Conservation (phyloP, 495 filamentous ascomycete species). For the Talaromyces liani region DNA sequence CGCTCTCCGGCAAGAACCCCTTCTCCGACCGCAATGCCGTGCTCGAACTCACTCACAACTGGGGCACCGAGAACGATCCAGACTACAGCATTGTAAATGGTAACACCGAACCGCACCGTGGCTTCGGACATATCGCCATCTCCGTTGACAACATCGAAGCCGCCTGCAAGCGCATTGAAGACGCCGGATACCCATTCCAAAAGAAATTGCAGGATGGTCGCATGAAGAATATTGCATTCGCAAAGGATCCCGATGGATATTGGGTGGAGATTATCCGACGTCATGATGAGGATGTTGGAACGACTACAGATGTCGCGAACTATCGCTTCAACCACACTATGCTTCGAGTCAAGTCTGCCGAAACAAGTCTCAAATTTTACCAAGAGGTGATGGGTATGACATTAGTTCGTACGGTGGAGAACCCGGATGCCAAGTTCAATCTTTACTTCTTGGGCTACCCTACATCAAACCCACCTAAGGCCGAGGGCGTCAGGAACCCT, state of each 20-base stretch:
- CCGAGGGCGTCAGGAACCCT: slow-evolving; percentile 47
- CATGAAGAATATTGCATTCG: slow-evolving; percentile 88
- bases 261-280: slow-evolving; percentile 70
- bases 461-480: slow-evolving; percentile 32
- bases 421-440: slow-evolving; percentile 66
- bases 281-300: slow-evolving; percentile 43
- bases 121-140: slow-evolving; percentile 88
- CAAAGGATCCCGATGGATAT: slow-evolving; percentile 86
- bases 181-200: slow-evolving; percentile 86
- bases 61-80: slow-evolving; percentile 84
- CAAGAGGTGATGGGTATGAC: slow-evolving; percentile 84
- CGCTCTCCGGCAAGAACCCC: slow-evolving; percentile 66
- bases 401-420: slow-evolving; percentile 64
- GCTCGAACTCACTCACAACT: slow-evolving; percentile 94
- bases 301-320: slow-evolving; percentile 41
- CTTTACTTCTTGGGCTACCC: slow-evolving; percentile 89
- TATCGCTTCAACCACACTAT: slow-evolving; percentile 68
- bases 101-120: slow-evolving; percentile 76
- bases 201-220: slow-evolving; percentile 85
- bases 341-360: slow-evolving; percentile 87
- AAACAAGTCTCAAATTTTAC: slow-evolving; percentile 83
- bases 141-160: slow-evolving; percentile 85
- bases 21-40: slow-evolving; percentile 82
- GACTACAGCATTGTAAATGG: slow-evolving; percentile 80
- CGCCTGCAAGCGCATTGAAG: slow-evolving; percentile 80